Evolutionary conservation across 2,329 filamentous ascomycete genomes (phyloP).

Genomic region (Venturia oleaginea): DNA sequence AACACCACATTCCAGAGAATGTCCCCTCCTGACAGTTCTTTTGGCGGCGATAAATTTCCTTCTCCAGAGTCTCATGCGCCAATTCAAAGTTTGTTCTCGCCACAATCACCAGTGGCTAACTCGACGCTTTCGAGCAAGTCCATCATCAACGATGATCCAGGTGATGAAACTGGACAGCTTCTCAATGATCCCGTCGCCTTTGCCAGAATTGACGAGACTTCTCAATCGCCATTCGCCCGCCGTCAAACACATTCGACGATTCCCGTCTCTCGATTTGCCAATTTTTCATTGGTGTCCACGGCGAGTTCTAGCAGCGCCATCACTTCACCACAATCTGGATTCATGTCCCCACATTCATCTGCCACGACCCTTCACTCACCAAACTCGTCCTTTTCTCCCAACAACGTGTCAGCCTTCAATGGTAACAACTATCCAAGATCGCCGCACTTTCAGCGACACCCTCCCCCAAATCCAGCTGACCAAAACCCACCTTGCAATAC

Average conservation of each 20-base stretch:
- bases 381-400: slow-evolving; percentile 29
- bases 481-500: slow-evolving; percentile 98
- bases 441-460: slow-evolving; percentile 56
- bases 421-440: slow-evolving; percentile 47
- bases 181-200: slow-evolving; percentile 64
- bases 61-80: slow-evolving; percentile 45
- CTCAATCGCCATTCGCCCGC: slow-evolving; percentile 44
- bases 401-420: slow-evolving; percentile 24
- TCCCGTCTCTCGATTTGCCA: slow-evolving; percentile 58
- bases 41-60: slow-evolving; percentile 43
- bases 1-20: slow-evolving; percentile 54
- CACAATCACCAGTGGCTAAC: slow-evolving; percentile 64
- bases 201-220: slow-evolving; percentile 55
- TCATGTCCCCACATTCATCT: slow-evolving; percentile 38
- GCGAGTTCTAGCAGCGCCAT: slow-evolving; percentile 27
- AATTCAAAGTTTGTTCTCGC: slow-evolving; percentile 59
- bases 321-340: slow-evolving; percentile 46
- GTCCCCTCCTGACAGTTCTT: slow-evolving; percentile 49
- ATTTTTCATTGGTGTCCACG: slow-evolving; percentile 63
- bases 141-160: slow-evolving; percentile 60
- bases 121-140: slow-evolving; percentile 60
- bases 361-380: slow-evolving; percentile 43
- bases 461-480: slow-evolving; percentile 86
- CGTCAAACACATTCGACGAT: slow-evolving; percentile 64
- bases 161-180: slow-evolving; percentile 63